These are phyloP conservation scores for Mucor racemosus DNA, from an alignment of 371 early-diverging fungal species.

Conservation along the genomic window DNA sequence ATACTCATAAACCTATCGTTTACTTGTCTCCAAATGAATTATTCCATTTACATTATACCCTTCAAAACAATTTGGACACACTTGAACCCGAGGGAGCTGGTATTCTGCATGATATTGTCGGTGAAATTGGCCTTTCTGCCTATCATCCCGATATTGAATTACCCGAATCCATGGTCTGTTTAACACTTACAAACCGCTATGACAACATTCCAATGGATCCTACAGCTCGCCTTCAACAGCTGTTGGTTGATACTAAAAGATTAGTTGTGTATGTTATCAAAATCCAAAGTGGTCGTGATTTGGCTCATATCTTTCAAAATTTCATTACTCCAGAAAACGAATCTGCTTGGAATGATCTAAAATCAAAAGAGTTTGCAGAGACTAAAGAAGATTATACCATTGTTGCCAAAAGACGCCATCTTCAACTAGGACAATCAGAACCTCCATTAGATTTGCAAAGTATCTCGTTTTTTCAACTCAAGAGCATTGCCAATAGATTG, in stretches of 20 bases:
- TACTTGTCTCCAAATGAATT: constrained; percentile 90
- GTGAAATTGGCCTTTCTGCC: constrained; percentile 85
- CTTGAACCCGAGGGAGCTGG: constrained; percentile 69
- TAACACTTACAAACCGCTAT: constrained; percentile 73
- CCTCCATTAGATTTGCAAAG: constrained; percentile 41
- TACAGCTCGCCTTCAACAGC: constrained; percentile 65
- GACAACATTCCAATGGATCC: constrained; percentile 69
- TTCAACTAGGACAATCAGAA: constrained; percentile 37
- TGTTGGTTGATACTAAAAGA: constrained; percentile 91
- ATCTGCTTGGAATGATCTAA: constrained; percentile 61
- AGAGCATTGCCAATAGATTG: constrained; percentile 37
- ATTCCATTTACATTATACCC: constrained; percentile 82
- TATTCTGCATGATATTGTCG: constrained; percentile 77
- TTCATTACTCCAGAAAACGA: constrained; percentile 80
- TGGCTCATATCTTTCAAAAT: constrained; percentile 83
- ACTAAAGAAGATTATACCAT: constrained; percentile 18
- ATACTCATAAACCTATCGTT: constrained; percentile 84
- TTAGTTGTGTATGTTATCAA: constrained; percentile 81
- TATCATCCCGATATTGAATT: constrained; percentile 55
- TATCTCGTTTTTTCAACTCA: constrained; percentile 41
- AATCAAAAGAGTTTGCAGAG: constrained; percentile 50
- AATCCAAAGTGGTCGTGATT: constrained; percentile 79
- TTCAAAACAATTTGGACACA: constrained; percentile 76
- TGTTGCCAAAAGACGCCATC: constrained; percentile 33
- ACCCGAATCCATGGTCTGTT: constrained; percentile 68